These are phyloP conservation scores for Chloris gayana DNA, from an alignment of 176 grass and related monocot species.

Conservation along the genomic window DNA sequence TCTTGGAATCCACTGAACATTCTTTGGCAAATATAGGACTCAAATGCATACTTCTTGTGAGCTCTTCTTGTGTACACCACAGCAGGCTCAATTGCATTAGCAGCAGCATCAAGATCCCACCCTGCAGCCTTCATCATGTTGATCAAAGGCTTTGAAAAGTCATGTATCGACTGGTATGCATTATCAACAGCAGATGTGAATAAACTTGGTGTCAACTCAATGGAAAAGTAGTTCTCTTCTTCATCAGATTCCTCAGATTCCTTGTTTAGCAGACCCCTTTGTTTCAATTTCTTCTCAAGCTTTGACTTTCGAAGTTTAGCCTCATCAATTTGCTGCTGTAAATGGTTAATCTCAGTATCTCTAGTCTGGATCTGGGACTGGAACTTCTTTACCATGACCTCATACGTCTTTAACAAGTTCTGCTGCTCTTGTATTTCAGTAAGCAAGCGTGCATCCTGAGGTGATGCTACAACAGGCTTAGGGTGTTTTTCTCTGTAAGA, in stretches of 20 bases:
- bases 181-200: conserved; percentile 82
- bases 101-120: conserved; percentile 96
- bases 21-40: conserved; percentile 90
- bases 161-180: conserved; percentile 89
- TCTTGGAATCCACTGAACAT: conserved; percentile 92
- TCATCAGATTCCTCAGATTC: conserved; percentile 75
- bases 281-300: conserved; percentile 94
- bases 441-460: conserved; percentile 86
- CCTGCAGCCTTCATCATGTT: conserved; percentile 98
- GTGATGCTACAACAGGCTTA: conserved; percentile 72
- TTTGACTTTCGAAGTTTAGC: conserved; percentile 82
- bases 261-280: conserved; percentile 84
- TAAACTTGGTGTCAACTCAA: conserved; percentile 86
- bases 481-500: conserved; percentile 89
- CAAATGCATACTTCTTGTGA: conserved; percentile 93
- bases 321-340: conserved; percentile 82
- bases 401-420: conserved; percentile 90
- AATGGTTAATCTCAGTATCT: conserved; percentile 70
- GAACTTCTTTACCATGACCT: conserved; percentile 98
- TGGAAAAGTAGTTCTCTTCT: conserved; percentile 89
- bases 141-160: conserved; percentile 93
- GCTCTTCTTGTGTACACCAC: conserved; percentile 71
- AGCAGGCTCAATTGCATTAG: conserved; percentile 72
- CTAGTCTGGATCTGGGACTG: conserved; percentile 94
- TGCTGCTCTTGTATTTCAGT: conserved; percentile 95